Base-by-base conservation (phyloP, 2,329 filamentous ascomycete species). In the Byssothecium circinans region DNA sequence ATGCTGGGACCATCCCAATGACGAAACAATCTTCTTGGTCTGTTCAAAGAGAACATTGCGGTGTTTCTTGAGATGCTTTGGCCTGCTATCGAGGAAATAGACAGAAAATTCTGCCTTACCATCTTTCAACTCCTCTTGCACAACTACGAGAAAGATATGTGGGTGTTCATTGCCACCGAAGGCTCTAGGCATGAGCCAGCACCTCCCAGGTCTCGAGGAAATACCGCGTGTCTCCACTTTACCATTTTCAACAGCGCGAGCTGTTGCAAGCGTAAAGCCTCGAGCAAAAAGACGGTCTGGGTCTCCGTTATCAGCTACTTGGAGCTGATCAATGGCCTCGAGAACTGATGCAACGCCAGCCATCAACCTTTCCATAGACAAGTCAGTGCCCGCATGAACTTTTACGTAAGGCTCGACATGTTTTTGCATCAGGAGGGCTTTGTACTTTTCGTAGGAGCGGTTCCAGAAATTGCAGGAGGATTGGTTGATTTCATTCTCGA, bases 161-260 rank as follows among this genome's bases (percentile, higher is more conserved):
- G 3, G 8, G 6, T 33, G 27, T 32, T 19, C n/a, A 2, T 8
- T 19, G 27, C 32, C 12, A 32, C 4, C 2, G 8, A 17, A 8
- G 15, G n/a, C 19, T 11, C 10, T 7, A n/a, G 54, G 52, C 19
- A 57, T 33, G 4, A 53, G 36, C 54, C 52, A 57, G 30, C 48
- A 52, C 43, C 51, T 42, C n/a, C 49, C 30, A 15, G 49, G 49
- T 10, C 46, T 22, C 2, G 40, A 41, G 25, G 6, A n/a, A 41
- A 11, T 10, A 25, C 25, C 8, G 8, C 27, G 17, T 33, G 18
- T 41, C 5, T 35, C 10, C 4, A 12, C 6, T 22, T 36, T 20
- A 27, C 39, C 6, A 18, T n/a, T 8, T 3, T 19, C 14, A 4
- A 45, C 11, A 11, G 35, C 14, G 10, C 6, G 4, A 18, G 18